These are phyloP conservation scores for Aureobasidium sp. DNA, from an alignment of 2,329 filamentous ascomycete genomes.

Conservation along the genomic window DNA sequence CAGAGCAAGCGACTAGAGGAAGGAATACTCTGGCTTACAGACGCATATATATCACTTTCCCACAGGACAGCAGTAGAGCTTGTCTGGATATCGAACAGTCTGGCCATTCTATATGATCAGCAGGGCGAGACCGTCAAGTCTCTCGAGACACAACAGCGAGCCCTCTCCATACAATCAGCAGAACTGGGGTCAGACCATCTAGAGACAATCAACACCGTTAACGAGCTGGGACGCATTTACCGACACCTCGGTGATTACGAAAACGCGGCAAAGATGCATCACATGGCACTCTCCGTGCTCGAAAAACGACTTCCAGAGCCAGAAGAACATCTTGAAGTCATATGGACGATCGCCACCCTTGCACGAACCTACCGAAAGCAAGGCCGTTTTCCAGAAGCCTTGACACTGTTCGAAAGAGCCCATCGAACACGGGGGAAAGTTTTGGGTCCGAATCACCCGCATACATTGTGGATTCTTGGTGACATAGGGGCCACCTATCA, in stretches of 20 bases:
- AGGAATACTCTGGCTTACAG: not conserved
- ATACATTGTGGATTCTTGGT: not conserved
- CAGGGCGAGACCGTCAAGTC: not conserved
- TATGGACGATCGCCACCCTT: not conserved
- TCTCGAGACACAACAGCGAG: not conserved
- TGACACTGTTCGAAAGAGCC: not conserved
- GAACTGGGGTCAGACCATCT: not conserved
- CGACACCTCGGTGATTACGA: not conserved
- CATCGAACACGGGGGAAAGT: not conserved
- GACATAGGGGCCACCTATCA: not conserved
- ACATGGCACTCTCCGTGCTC: not conserved
- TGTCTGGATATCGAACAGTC: not conserved
- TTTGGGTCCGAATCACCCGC: not conserved
- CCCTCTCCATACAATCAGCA: not conserved
- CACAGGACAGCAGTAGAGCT: not conserved
- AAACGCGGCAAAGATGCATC: not conserved
- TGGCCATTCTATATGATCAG: not conserved
- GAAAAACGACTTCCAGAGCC: not conserved
- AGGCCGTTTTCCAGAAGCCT: not conserved
- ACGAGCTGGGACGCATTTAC: not conserved
- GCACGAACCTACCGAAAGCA: not conserved
- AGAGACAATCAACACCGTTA: not conserved
- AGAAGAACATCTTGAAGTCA: not conserved
- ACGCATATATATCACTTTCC: not conserved
- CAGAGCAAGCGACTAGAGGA: not conserved